Evolutionary conservation across 2,329 filamentous ascomycete species (phyloP).

Genomic region (Aspergillus novofumigatus): DNA sequence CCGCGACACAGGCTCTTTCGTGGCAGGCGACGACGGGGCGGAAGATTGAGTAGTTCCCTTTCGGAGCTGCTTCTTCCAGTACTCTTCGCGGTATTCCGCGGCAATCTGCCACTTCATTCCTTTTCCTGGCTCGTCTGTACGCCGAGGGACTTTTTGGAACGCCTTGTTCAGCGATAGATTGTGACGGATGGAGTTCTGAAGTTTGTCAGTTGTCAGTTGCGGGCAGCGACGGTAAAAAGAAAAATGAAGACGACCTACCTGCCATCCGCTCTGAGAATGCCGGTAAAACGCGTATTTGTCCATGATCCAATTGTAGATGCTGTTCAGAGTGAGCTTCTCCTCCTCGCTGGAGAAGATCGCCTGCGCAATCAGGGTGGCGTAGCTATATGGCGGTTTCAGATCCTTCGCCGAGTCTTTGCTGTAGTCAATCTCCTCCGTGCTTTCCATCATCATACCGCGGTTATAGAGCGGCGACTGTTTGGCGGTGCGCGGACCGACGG

Average conservation of each 20-base stretch:
- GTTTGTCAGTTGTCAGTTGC: slow-evolving; percentile 1
- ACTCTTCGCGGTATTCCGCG: slow-evolving; percentile 77
- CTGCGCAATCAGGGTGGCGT: slow-evolving; percentile 94
- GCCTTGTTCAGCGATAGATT: slow-evolving; percentile 93
- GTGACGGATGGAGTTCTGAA: slow-evolving; percentile 88
- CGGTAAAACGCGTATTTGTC: slow-evolving; percentile 91
- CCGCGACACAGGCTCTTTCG: slow-evolving; percentile 40
- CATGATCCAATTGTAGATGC: slow-evolving; percentile 92
- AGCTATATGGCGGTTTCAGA: slow-evolving; percentile 93
- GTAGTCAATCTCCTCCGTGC: slow-evolving; percentile 50
- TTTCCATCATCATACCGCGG: slow-evolving; percentile 51
- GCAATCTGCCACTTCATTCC: slow-evolving; percentile 99
- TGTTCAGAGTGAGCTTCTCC: slow-evolving; percentile 83
- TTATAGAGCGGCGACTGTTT: slow-evolving; percentile 48
- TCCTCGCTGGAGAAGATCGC: slow-evolving; percentile 84
- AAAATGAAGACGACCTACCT: slow-evolving; percentile 53
- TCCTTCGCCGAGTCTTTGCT: slow-evolving; percentile 81
- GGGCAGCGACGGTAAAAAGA: neutral
- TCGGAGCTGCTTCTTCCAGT: slow-evolving; percentile 63
- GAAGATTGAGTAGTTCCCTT: slow-evolving; percentile 41
- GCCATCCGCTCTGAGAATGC: slow-evolving; percentile 82
- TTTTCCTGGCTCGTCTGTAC: slow-evolving; percentile 93
- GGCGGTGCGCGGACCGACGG: slow-evolving; percentile 34
- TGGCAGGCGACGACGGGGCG: slow-evolving; percentile 44
- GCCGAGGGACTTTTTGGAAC: slow-evolving; percentile 87